These are phyloP conservation scores for Parastagonospora nodorum DNA, from an alignment of 2,329 filamentous ascomycete species.

Conservation along the genomic window DNA sequence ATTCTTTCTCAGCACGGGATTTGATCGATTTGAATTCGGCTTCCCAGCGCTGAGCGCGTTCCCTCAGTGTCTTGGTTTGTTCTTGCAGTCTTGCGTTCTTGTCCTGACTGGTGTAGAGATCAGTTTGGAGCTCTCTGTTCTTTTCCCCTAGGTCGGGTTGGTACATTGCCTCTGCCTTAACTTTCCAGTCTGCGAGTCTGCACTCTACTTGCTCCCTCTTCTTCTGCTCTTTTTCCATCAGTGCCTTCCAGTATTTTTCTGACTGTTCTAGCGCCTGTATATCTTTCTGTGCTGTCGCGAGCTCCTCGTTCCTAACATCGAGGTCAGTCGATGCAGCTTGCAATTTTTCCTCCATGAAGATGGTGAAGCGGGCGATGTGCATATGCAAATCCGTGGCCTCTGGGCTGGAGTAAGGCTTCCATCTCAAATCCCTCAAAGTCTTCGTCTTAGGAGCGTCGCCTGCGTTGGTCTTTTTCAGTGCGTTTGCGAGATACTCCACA, in stretches of 20 bases:
- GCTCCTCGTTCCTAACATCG: too few species aligned
- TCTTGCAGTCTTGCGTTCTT: background rate
- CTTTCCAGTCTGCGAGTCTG: background rate
- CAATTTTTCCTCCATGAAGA: too few species aligned
- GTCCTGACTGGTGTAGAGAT: background rate
- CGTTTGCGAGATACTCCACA: too few species aligned
- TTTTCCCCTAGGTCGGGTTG: background rate
- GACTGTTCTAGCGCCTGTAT: background rate
- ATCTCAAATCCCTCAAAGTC: too few species aligned
- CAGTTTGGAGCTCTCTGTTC: conserved; percentile 1
- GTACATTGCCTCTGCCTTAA: background rate
- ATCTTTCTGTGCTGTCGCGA: too few species aligned
- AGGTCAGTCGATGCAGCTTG: too few species aligned
- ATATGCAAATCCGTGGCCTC: too few species aligned
- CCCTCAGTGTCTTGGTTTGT: background rate
- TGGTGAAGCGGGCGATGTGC: too few species aligned
- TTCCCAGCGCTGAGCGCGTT: background rate
- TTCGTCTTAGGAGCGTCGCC: too few species aligned
- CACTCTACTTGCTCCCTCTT: background rate
- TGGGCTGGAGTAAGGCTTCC: too few species aligned
- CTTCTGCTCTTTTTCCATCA: background rate
- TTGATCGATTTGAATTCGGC: background rate
- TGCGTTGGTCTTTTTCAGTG: too few species aligned
- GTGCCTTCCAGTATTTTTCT: background rate
- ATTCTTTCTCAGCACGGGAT: conserved; percentile 1